phyloP scores from a whole-genome alignment of 2,329 filamentous ascomycete genomes.

The Pochonia chlamydosporia region DNA sequence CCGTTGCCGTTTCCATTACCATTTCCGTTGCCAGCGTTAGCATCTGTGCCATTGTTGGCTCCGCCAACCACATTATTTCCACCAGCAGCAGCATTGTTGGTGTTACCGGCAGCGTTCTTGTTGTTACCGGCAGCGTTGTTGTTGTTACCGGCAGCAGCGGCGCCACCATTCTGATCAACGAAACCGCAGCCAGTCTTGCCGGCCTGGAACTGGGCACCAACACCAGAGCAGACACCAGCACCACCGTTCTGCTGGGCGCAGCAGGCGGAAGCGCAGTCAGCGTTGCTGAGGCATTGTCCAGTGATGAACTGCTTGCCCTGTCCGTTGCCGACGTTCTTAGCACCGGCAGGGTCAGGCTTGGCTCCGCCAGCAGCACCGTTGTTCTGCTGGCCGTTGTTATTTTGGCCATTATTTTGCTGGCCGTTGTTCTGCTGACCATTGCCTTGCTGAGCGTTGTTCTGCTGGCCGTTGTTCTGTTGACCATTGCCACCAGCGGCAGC shows the following conservation, averaged over 20 bases:
- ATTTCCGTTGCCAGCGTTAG: neutral
- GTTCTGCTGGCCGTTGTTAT: neutral
- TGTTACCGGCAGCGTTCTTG: neutral
- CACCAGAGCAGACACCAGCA: conserved; percentile 22
- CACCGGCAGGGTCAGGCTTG: conserved; percentile 10
- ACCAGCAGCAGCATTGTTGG: neutral
- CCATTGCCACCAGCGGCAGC: neutral
- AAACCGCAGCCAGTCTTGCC: conserved; percentile 25
- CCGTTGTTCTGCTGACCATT: neutral
- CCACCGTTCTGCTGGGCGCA: conserved; percentile 20
- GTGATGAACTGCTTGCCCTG: conserved; percentile 22
- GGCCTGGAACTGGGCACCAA: conserved; percentile 21
- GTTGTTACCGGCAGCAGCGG: neutral
- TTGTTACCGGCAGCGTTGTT: neutral
- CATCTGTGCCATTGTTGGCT: neutral
- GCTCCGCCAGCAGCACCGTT: neutral
- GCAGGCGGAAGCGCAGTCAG: conserved; percentile 21
- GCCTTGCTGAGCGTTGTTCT: conserved; percentile 13
- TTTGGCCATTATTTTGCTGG: too few relatives aligned
- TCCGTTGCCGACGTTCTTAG: conserved; percentile 19
- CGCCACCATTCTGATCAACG: conserved; percentile 11
- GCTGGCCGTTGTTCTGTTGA: conserved; percentile 5
- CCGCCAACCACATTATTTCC: neutral
- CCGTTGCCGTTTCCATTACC: neutral
- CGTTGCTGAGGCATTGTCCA: conserved; percentile 21